Evolutionary conservation across 345 rosid genomes (phyloP), one percentile per base, ranked within the genome.

Genomic region (Cardamine resedifolia): DNA sequence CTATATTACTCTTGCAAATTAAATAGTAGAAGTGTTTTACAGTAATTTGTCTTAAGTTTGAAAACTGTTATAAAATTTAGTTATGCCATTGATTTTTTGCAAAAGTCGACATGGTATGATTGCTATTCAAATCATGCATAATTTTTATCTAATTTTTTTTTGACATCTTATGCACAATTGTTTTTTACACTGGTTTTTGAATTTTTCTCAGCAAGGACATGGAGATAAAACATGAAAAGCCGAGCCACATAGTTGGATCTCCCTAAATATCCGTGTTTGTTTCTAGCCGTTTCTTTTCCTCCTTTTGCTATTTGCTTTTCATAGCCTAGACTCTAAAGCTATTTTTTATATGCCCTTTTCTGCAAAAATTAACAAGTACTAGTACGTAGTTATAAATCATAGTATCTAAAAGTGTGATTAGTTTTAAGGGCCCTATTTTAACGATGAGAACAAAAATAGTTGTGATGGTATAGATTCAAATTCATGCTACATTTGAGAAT

Each of bases 231-330:
- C 80, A 65, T 71, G 76, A 64, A 77, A 77, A 77, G 80, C 4
- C 76, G 80, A 77, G 80, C 80, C 80, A 53, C 68, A 49, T 58
- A 50, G 27, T 77, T 65, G 58, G 63, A 58, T 77, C 76, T 71
- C 80, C 76, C 80, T 71, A 58, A 71, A 71, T 71, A 77, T 77
- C 76, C 72, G 80, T 71, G 80, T 77, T 64, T 71, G 33, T 71
- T 77, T 77, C 50, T 64, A 77, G 76, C 80, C 76, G 68, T 70
- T 77, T 57, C 68, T 70, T 70, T 77, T 77, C 52, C 61, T 39
- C 14, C 68, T 70, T 64, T 76, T 47, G 60, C 27, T 63, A 44
- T 44, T 68, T 52, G 58, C 66, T 56, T 63, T 70, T 38, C 64
- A 15, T 53, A 53, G 30, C 21, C 53, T 70, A 44, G 7, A 16